Evolutionary conservation across 2,329 filamentous ascomycete genomes (phyloP).

Genomic region (Akanthomyces dipterigenus): DNA sequence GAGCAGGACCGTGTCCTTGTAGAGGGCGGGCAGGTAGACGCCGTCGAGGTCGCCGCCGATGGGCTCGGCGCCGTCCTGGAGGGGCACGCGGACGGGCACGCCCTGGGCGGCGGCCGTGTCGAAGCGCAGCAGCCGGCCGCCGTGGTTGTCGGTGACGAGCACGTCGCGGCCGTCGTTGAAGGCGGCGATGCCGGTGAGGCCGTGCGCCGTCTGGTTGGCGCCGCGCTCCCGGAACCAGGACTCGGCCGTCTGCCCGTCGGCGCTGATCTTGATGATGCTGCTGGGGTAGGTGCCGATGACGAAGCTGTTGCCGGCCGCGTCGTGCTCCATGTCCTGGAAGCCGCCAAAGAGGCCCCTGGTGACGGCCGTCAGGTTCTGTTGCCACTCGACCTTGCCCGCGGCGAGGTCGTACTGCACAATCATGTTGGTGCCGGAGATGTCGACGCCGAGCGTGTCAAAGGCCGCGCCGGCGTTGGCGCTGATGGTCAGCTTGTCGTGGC

Average conservation of each 20-base stretch:
- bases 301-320: slow-evolving; percentile 28
- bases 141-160: slow-evolving; percentile 24
- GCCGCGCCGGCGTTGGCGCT: slow-evolving; percentile 28
- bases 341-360: slow-evolving; percentile 27
- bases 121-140: slow-evolving; percentile 29
- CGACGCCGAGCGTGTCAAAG: slow-evolving; percentile 27
- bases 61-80: not conserved
- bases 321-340: slow-evolving; percentile 33
- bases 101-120: slow-evolving; percentile 17
- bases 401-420: slow-evolving; percentile 29
- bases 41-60: slow-evolving; percentile 19
- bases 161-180: slow-evolving; percentile 17
- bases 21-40: slow-evolving; percentile 27
- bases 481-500: slow-evolving; percentile 26
- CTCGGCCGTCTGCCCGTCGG: slow-evolving; percentile 20
- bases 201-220: slow-evolving; percentile 18
- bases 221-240: slow-evolving; percentile 25
- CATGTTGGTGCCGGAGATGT: slow-evolving; percentile 30
- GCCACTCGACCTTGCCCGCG: slow-evolving; percentile 22
- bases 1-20: slow-evolving; percentile 27
- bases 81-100: not conserved
- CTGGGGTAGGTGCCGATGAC: slow-evolving; percentile 32
- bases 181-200: not conserved
- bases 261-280: slow-evolving; percentile 27
- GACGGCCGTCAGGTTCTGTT: slow-evolving; percentile 25